A percentile compares a stretch with the other conserved stretches of the same genome.
phyloP scores from a whole-genome alignment of 345 rosid species.

The Salix caprea region DNA sequence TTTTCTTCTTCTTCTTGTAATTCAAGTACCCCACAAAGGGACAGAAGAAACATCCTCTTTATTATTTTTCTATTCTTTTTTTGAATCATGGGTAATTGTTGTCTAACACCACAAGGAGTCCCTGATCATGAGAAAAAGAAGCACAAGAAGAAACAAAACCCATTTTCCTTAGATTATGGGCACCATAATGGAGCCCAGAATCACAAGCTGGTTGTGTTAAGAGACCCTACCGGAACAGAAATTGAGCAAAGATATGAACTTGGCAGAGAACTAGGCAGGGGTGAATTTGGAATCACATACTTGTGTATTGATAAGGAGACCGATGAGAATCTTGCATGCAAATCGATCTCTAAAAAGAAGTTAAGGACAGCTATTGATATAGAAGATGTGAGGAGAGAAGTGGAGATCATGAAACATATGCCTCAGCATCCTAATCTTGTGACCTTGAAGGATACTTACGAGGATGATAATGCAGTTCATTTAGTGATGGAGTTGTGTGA shows the following conservation, averaged over 20 bases:
- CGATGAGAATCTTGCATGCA: constrained; percentile 23
- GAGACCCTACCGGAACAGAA: constrained; percentile 21
- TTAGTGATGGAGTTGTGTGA: constrained; percentile 38
- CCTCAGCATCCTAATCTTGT: constrained; percentile 32
- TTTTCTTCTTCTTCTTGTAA: background rate
- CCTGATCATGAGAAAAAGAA: constrained; percentile 11
- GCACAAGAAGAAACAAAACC: constrained; percentile 21
- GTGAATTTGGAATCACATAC: constrained; percentile 36
- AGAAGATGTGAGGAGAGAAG: constrained; percentile 37
- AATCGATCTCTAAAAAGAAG: constrained; percentile 32
- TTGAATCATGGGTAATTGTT: constrained; percentile 30
- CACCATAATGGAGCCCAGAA: constrained; percentile 4
- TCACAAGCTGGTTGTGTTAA: constrained; percentile 17
- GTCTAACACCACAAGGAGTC: constrained; percentile 18
- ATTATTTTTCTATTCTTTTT: background rate
- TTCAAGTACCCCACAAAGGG: constrained; percentile 6
- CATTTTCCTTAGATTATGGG: constrained; percentile 13
- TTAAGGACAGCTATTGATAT: constrained; percentile 29
- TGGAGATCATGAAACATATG: constrained; percentile 31
- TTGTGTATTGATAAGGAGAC: constrained; percentile 30
- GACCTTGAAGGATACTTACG: constrained; percentile 26
- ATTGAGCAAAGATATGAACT: constrained; percentile 30
- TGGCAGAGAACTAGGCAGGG: constrained; percentile 34
- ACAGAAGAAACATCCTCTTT: background rate
- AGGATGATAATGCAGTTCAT: constrained; percentile 32